Evolutionary conservation across 2,329 filamentous ascomycete genomes (phyloP), one percentile per base, ranked within the genome.

Genomic region (Delphinella strobiligena): DNA sequence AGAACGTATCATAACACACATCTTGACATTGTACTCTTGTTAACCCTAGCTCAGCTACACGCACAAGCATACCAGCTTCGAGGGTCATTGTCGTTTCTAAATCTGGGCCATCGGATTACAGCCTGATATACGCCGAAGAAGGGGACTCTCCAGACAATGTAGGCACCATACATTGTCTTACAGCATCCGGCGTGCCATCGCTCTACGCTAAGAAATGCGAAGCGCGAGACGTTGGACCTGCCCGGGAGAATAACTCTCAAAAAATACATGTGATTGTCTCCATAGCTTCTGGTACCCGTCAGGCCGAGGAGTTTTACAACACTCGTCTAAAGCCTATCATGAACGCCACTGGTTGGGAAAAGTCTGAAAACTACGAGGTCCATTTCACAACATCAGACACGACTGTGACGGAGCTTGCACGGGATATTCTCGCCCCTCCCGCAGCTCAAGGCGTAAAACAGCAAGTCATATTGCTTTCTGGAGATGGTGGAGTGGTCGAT

Each of bases 401-500:
- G 2, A 82, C 74, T 10, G 71, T 95, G 31, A 65, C 67, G 4
- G 65, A 81, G 1, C 74, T 93, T 38, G 74, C 80, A 0, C 62
- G 52, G 37, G 49, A 54, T 30, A 51, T 58, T 16, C 62, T 79
- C 45, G 59, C 74, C 10, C 61, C 65, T 2, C 54, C 55, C 29
- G 75, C 75, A 11, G 67, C 66, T 41, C 40, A 60, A 37, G 66
- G 66, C 1, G 47, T 61, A 4, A 7, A 12, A 7, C 49, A 55
- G 10, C 74, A 79, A 53, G 78, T 78, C 0, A 68, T 95, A 18
- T 61, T 95, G 19, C 70, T 96, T 4, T 89, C 82, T 36, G 89
- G 89, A 5, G 89, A 96, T 57, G 89, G 89, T 11, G 89, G 87
- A 4, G 60, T 93, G 2, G 72, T 87, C 14, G 89, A 96, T 50